Percentiles rank a stretch among this genome's conserved stretches.
Conservation (phyloP, 2,329 filamentous ascomycete genomes). For the Trichoderma oligosporum region DNA sequence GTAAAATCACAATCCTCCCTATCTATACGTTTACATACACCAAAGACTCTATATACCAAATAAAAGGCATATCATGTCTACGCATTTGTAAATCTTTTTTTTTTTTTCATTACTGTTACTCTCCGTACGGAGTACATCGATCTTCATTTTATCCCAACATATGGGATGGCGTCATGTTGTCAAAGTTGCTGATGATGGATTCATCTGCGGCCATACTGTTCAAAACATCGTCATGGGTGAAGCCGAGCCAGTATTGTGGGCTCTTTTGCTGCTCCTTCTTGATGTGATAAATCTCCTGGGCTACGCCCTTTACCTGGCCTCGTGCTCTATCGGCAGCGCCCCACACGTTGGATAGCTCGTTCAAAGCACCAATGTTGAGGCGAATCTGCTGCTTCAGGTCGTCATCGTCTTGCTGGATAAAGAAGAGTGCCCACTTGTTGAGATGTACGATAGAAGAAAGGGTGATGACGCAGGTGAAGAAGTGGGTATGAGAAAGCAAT, state of each 20-base stretch:
- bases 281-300: conserved; percentile 66
- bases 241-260: conserved; percentile 53
- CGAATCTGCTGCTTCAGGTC: conserved; percentile 71
- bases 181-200: conserved; percentile 56
- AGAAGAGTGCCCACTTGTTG: conserved; percentile 69
- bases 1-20: background rate
- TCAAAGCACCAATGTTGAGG: conserved; percentile 73
- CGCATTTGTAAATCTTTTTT: background rate
- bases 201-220: conserved; percentile 55
- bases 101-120: no score
- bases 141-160: background rate
- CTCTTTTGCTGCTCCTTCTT: conserved; percentile 55
- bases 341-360: conserved; percentile 67
- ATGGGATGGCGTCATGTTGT: conserved; percentile 30
- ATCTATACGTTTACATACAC: background rate
- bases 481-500: conserved; percentile 71
- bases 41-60: background rate
- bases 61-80: background rate
- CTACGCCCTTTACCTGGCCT: conserved; percentile 71
- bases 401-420: conserved; percentile 58
- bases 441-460: conserved; percentile 78
- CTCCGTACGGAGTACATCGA: no score
- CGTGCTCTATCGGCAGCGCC: conserved; percentile 66
- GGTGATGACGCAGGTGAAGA: conserved; percentile 77
- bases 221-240: conserved; percentile 53